phyloP scores from a whole-genome alignment of 2,329 filamentous ascomycete genomes.

The Venturia aucupariae region DNA sequence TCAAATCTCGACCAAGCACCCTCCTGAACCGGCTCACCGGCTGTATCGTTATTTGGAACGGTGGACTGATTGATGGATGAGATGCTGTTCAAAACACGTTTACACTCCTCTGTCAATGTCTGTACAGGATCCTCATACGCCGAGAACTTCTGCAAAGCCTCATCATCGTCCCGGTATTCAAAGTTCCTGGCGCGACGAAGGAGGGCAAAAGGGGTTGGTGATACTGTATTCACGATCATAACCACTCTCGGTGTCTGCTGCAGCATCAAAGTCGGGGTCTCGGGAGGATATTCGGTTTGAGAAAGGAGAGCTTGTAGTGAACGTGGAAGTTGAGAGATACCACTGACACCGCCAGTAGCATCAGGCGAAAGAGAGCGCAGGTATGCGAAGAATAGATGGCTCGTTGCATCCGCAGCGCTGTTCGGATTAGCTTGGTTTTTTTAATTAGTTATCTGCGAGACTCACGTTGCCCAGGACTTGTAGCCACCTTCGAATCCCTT shows the following conservation, averaged over 20 bases:
- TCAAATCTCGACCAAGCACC: slow-evolving; percentile 96
- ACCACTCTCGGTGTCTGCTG: slow-evolving; percentile 78
- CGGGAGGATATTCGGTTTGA: slow-evolving; percentile 89
- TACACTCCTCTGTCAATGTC: slow-evolving; percentile 87
- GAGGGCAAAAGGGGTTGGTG: slow-evolving; percentile 85
- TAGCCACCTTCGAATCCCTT: slow-evolving; percentile 95
- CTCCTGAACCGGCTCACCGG: slow-evolving; percentile 62
- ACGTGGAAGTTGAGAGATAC: slow-evolving; percentile 78
- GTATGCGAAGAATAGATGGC: slow-evolving; percentile 96
- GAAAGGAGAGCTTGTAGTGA: slow-evolving; percentile 84
- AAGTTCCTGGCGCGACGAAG: slow-evolving; percentile 88
- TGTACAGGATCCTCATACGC: slow-evolving; percentile 81
- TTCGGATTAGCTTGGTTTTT: slow-evolving; percentile 15
- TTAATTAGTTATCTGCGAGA: slow-evolving; percentile 14
- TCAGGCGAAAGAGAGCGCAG: slow-evolving; percentile 84
- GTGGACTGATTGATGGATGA: slow-evolving; percentile 82
- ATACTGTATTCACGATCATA: slow-evolving; percentile 94
- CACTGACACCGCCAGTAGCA: slow-evolving; percentile 55
- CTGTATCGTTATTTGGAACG: slow-evolving; percentile 45
- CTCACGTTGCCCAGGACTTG: slow-evolving; percentile 72
- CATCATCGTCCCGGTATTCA: slow-evolving; percentile 84
- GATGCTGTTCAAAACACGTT: slow-evolving; percentile 79
- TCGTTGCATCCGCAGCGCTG: slow-evolving; percentile 88
- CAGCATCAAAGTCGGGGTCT: slow-evolving; percentile 65
- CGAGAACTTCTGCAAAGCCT: slow-evolving; percentile 74